Conservation (phyloP, 2,329 filamentous ascomycete species). For the Colletotrichum viniferum region DNA sequence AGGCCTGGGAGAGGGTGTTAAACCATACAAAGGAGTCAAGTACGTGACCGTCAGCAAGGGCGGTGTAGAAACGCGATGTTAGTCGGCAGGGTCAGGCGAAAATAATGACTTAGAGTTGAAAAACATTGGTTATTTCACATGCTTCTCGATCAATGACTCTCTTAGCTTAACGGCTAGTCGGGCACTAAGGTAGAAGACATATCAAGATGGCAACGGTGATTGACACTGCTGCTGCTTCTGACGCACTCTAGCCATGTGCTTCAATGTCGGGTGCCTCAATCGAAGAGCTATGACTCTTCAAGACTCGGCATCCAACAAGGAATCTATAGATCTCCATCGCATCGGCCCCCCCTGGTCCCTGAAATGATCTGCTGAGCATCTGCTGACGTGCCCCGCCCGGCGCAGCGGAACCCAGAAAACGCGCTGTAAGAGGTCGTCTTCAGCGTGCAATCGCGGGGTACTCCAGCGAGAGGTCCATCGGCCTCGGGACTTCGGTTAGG, state of each 20-base stretch:
- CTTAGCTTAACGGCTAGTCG: not conserved
- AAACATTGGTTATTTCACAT: not conserved
- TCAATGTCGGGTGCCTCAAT: not conserved
- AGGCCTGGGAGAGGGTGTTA: constrained; percentile 84
- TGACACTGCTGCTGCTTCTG: not conserved
- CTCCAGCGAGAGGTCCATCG: constrained; percentile 2
- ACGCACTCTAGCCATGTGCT: not conserved
- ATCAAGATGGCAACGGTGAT: not conserved
- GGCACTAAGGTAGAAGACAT: not conserved
- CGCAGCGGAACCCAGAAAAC: constrained; percentile 11
- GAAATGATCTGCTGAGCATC: not conserved
- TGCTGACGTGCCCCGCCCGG: constrained; percentile 6
- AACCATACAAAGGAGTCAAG: constrained; percentile 98
- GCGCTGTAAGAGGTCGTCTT: constrained; percentile 7
- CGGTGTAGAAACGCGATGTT: constrained; percentile 68
- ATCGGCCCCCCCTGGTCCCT: constrained; percentile 8
- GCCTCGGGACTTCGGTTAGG: constrained; percentile 20
- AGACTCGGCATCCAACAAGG: not conserved
- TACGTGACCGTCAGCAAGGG: constrained; percentile 81
- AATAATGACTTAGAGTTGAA: constrained; percentile 7
- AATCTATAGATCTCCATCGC: not conserved
- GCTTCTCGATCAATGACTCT: not conserved
- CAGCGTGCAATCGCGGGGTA: constrained; percentile 15
- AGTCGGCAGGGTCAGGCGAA: not conserved
- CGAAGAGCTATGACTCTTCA: not conserved